These are phyloP conservation scores for Phoenix dactylifera DNA, from an alignment of 176 grass and related monocot species.

Conservation along the genomic window DNA sequence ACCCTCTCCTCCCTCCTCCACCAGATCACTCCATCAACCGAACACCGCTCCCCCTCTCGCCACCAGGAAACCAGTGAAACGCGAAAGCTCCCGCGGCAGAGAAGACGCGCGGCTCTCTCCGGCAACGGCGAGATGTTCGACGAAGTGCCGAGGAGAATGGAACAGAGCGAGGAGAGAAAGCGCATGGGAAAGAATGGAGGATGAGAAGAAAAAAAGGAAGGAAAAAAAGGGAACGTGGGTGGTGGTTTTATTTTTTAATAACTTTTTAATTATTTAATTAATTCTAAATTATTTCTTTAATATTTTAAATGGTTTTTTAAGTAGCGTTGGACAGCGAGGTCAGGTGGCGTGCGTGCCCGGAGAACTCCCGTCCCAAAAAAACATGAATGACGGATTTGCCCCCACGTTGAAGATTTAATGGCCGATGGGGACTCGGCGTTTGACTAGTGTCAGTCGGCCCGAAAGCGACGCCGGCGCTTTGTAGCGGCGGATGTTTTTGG, in stretches of 20 bases:
- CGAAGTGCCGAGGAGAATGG: not conserved
- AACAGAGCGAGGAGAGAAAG: not conserved
- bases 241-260: not conserved
- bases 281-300: not conserved
- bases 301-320: not conserved
- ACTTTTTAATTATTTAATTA: not conserved
- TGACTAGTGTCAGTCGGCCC: slow-evolving; percentile 13
- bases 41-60: not conserved
- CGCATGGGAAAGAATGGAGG: not conserved
- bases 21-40: not conserved
- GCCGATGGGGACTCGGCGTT: slow-evolving; percentile 5
- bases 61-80: no score
- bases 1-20: slow-evolving; percentile 19
- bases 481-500: not conserved
- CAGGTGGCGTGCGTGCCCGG: slow-evolving; percentile 1
- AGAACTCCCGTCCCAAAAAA: no score
- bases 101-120: no score
- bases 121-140: not conserved
- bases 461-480: slow-evolving; percentile 4
- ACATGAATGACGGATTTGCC: not conserved
- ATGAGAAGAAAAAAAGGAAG: no score
- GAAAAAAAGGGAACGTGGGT: no score
- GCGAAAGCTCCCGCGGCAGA: no score
- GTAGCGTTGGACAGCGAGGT: not conserved
- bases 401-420: not conserved